phyloP scores from a whole-genome alignment of 1,139 yeast species.

The Taphrina deformans region DNA sequence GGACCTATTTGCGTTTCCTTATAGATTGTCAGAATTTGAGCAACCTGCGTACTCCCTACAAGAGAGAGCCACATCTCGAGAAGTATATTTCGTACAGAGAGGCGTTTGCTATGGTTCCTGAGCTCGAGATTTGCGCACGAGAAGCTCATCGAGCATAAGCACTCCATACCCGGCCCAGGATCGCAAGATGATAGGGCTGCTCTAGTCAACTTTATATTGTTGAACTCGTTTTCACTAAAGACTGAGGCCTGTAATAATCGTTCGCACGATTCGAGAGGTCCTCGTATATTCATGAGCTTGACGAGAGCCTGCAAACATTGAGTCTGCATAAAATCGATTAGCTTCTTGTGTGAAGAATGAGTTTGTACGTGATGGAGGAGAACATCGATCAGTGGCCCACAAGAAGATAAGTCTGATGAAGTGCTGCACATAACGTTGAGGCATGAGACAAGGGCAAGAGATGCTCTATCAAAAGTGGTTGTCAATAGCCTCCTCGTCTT shows the following conservation, averaged over 20 bases:
- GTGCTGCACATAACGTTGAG: background rate
- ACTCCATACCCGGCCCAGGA: background rate
- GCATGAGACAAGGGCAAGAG: background rate
- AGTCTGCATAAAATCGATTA: background rate
- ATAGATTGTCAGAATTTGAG: background rate
- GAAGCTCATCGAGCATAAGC: background rate
- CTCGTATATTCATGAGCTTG: background rate
- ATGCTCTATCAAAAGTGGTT: background rate
- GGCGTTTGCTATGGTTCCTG: background rate
- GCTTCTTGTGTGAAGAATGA: background rate
- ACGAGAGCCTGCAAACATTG: background rate
- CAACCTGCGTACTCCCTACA: background rate
- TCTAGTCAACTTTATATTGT: background rate
- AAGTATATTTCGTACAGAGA: background rate
- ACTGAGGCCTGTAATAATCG: background rate
- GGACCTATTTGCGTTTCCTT: background rate
- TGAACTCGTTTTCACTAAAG: background rate
- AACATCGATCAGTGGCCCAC: background rate
- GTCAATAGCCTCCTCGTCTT: background rate
- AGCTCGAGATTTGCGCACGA: background rate
- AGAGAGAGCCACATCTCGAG: background rate
- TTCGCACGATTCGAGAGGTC: background rate
- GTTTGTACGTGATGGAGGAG: background rate
- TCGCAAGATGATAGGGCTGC: background rate
- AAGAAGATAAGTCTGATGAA: background rate